Percentiles rank a stretch among this genome's conserved stretches.
These are phyloP conservation scores for Cyberlindnera maclurae DNA, from an alignment of 805 yeast species.

Conservation along the genomic window DNA sequence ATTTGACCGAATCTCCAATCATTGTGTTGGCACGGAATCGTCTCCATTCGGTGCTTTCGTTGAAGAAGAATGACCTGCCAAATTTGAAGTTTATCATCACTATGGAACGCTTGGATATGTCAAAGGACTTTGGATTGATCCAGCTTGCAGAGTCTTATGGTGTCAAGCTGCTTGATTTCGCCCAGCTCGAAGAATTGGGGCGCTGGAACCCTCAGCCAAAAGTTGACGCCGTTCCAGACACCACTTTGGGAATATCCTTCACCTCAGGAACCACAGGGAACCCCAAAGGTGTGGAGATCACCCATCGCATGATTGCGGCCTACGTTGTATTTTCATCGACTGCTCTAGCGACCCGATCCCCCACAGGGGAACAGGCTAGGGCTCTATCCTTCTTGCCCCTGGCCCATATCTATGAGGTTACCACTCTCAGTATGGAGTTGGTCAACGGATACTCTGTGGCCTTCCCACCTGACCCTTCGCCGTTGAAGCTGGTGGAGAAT, in stretches of 20 bases:
- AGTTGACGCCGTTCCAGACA: constrained; percentile 29
- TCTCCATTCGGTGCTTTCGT: constrained; percentile 31
- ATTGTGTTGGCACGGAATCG: constrained; percentile 41
- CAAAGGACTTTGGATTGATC: constrained; percentile 20
- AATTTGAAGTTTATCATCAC: constrained; percentile 38
- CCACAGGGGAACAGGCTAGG: constrained; percentile 20
- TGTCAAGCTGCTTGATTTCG: constrained; percentile 30
- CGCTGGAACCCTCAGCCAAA: constrained; percentile 29
- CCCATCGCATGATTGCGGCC: constrained; percentile 39
- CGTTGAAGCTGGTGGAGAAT: constrained; percentile 42
- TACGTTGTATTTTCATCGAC: constrained; percentile 25
- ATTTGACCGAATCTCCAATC: constrained; percentile 44
- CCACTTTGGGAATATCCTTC: constrained; percentile 46
- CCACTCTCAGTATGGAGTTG: constrained; percentile 27
- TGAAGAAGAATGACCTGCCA: constrained; percentile 29
- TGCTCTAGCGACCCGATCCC: constrained; percentile 5
- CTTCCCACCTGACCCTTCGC: constrained; percentile 40
- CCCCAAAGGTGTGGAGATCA: constrained; percentile 52
- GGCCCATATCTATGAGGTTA: constrained; percentile 56
- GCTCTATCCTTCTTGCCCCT: constrained; percentile 42
- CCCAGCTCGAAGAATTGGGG: constrained; percentile 28
- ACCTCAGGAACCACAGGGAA: constrained; percentile 64
- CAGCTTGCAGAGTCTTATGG: constrained; percentile 17
- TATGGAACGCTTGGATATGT: constrained; percentile 34
- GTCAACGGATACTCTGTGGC: constrained; percentile 35